Evolutionary conservation across 1,139 yeast genomes (phyloP), one percentile per base, ranked within the genome.

Genomic region (Kodamaea derodonti): DNA sequence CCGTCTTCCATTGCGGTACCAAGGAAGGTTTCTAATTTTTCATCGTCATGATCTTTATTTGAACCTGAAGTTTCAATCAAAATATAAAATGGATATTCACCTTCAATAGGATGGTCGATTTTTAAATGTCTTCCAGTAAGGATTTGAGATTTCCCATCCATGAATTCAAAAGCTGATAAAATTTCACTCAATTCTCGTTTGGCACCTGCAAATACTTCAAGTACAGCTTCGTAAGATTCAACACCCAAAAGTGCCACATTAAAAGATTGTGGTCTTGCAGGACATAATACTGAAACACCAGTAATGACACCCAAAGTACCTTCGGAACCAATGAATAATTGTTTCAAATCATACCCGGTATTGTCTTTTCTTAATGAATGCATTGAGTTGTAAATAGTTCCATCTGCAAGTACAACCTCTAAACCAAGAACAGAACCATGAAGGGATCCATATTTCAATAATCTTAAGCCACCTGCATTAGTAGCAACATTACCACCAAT

Each of bases 401-500:
- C 98, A 56, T 87, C 86, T 11, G 97, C 86, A 48, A 90, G 65
- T 8, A 90, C 97, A 8, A 80, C 96, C 61, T 90, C 97, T 38
- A 90, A 65, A 1, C 98, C 98, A 31, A 92, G 69, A 0, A 90
- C 95, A 20, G 86, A 68, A 9, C 98, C 98, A 52, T 90, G 98
- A 42, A 90, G 72, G 6, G 96, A 86, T 2, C 97, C 97, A 54
- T 88, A 90, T 48, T 95, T 75, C 47, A 90, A 66, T 39, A 90
- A 67, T 53, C 97, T 73, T 49, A 90, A 71, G 0, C 98, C 98
- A 52, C 98, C 97, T 4, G 98, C 97, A 56, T 90, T 90, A 14
- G 97, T 88, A 5, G 97, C 95, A 27, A 87, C 95, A 39, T 82
- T 86, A 41, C 97, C 98, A 45, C 97, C 97, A 43, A 90, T 83